Conservation (phyloP, 108 stramenopile genomes). For the Skeletonema marinoi region DNA sequence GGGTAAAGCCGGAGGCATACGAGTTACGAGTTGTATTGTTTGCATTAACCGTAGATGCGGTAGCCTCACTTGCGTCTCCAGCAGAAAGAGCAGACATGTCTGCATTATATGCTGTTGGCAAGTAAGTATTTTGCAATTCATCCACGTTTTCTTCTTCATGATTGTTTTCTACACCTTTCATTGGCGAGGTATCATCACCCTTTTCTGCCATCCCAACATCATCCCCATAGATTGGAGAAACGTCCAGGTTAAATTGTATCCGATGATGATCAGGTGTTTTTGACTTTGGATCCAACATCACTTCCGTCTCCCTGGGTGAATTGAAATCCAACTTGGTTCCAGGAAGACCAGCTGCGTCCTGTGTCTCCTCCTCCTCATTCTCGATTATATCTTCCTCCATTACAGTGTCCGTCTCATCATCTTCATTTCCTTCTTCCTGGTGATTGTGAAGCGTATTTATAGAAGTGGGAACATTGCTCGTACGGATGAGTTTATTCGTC, state of each 20-base stretch:
- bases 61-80: slow-evolving; percentile 21
- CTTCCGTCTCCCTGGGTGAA: slow-evolving; percentile 17
- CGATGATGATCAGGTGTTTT: slow-evolving; percentile 17
- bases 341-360: slow-evolving; percentile 20
- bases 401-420: slow-evolving; percentile 37
- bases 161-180: slow-evolving; percentile 19
- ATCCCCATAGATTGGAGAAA: slow-evolving; percentile 40
- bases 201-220: slow-evolving; percentile 12
- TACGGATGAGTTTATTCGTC: slow-evolving; percentile 15
- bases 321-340: slow-evolving; percentile 76
- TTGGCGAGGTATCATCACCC: slow-evolving; percentile 13
- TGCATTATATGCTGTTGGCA: neutral
- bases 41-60: slow-evolving; percentile 23
- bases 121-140: slow-evolving; percentile 1
- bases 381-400: slow-evolving; percentile 44
- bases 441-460: slow-evolving; percentile 6
- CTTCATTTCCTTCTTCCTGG: slow-evolving; percentile 33
- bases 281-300: slow-evolving; percentile 1
- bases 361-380: slow-evolving; percentile 8
- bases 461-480: neutral
- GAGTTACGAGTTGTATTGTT: slow-evolving; percentile 29
- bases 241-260: slow-evolving; percentile 29
- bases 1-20: slow-evolving; percentile 19
- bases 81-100: slow-evolving; percentile 17
- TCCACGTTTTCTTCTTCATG: slow-evolving; percentile 3